Conservation (phyloP, 352 stramenopile species). For the Globisporangium nunn region DNA sequence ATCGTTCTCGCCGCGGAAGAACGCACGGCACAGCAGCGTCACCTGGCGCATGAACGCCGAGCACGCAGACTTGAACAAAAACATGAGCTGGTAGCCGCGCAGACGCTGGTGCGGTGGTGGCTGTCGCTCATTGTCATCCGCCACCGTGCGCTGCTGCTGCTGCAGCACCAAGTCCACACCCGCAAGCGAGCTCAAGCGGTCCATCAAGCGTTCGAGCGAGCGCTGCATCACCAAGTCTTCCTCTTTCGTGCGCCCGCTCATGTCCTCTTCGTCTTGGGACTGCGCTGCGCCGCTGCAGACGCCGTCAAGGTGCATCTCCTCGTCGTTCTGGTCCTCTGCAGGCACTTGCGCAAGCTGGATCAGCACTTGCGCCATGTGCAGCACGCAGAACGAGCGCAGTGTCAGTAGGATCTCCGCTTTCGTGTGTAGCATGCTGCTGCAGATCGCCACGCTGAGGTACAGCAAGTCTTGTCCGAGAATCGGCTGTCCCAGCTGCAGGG, state of each 20-base stretch:
- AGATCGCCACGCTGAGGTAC: constrained; percentile 65
- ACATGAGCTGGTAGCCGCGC: constrained; percentile 45
- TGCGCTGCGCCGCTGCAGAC: constrained; percentile 6
- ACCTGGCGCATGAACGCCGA: constrained; percentile 72
- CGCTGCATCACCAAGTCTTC: constrained; percentile 31
- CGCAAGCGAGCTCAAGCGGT: constrained; percentile 29
- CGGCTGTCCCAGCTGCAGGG: constrained; percentile 46
- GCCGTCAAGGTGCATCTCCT: constrained; percentile 12
- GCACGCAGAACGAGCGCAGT: constrained; percentile 65
- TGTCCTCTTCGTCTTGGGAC: constrained; percentile 6
- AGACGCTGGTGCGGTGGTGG: constrained; percentile 19
- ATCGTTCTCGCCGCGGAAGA: constrained; percentile 74
- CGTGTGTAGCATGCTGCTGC: constrained; percentile 66
- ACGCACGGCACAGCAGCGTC: constrained; percentile 62
- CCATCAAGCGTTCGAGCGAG: constrained; percentile 48
- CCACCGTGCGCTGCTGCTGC: constrained; percentile 6
- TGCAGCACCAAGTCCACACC: constrained; percentile 28
- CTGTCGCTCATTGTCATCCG: background rate
- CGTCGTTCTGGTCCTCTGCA: constrained; percentile 52
- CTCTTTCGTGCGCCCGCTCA: constrained; percentile 19
- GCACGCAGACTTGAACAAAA: constrained; percentile 71
- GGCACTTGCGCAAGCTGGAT: constrained; percentile 50
- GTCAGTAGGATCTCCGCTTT: constrained; percentile 78
- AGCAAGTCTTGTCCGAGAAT: constrained; percentile 74
- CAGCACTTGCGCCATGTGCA: constrained; percentile 76